Conservation (phyloP, 1,284 basidiomycete species). For the Wallemia ichthyophaga region DNA sequence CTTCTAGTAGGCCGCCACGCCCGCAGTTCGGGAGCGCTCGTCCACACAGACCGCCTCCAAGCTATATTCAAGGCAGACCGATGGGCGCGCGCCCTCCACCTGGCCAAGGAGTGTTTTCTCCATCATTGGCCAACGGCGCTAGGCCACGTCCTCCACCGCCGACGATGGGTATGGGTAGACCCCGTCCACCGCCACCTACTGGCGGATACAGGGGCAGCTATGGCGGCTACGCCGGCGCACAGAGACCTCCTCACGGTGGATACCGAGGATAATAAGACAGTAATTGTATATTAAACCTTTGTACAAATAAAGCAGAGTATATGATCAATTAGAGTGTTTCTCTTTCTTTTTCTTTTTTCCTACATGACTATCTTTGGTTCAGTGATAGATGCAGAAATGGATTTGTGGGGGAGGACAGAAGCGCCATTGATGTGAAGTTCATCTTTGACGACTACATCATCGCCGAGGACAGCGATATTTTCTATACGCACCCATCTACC, state of each 20-base stretch:
- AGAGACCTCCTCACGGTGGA: not conserved
- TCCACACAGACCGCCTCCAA: not conserved
- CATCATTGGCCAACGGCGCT: not conserved
- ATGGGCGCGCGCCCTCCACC: not conserved
- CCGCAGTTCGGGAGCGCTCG: not conserved
- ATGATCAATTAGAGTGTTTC: not conserved
- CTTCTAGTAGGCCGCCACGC: not conserved
- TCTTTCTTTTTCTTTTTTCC: not conserved
- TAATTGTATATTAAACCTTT: not conserved
- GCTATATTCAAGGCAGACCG: constrained; percentile 1
- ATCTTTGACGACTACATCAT: constrained; percentile 24
- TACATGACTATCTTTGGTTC: not conserved
- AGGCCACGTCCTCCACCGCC: not conserved
- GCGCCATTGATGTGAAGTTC: constrained; percentile 23
- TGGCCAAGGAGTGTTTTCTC: not conserved
- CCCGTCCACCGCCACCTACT: not conserved
- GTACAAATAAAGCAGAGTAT: not conserved
- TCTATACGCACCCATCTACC: constrained; percentile 22
- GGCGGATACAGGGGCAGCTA: not conserved
- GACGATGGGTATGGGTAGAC: not conserved
- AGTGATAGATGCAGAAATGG: constrained; percentile 2
- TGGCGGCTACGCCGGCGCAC: not conserved
- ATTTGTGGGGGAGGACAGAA: constrained; percentile 21
- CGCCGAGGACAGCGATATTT: constrained; percentile 22
- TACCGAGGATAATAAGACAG: not conserved